Base-by-base conservation (phyloP, 345 rosid species). In the Anastatica hierochuntica region DNA sequence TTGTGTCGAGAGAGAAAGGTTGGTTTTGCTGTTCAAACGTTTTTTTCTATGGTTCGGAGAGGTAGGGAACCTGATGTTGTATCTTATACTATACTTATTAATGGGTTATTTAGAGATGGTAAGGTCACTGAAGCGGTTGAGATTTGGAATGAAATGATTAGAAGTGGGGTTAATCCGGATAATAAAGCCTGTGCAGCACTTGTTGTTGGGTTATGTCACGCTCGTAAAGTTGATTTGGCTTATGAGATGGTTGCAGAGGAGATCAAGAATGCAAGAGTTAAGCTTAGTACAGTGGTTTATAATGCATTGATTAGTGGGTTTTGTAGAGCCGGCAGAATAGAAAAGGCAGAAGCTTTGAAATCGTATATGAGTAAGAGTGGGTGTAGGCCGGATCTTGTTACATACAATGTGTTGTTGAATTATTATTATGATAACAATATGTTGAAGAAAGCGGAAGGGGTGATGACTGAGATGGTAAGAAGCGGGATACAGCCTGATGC, bases 61-160 rank as follows among this genome's bases (percentile, higher is more conserved):
- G 98, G 96, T n/a, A 63, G 90, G 17, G 72, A 74, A 26, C 95
- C 98, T 4, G 90, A 92, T 72, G 90, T 81, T 70, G 97, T 82
- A 43, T 77, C 90, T 10, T 81, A 76, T 69, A 88, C 90, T 48
- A 85, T 88, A 57, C 66, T 92, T 9, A 64, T 92, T 53, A 63
- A 83, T 15, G 85, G 95, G 10, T 59, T 81, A 62, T 83, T 86
- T 74, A 78, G 80, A 66, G 71, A 56, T 0, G 72, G 75, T 44
- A 73, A 70, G 50, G 68, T 81, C 40, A 76, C 80, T 70, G 68
- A 53, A 2, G 97, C 84, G 0, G 63, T 76, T 30, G 72, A 58
- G 46, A 31, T 79, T 73, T 88, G 97, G 99, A 70, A 16, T 63
- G 74, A 70, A 17, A 92, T 88, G 97, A 42, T 80, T 6, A 53